Conservation (phyloP, 495 filamentous ascomycete species). For the Penicillium mononematosum region DNA sequence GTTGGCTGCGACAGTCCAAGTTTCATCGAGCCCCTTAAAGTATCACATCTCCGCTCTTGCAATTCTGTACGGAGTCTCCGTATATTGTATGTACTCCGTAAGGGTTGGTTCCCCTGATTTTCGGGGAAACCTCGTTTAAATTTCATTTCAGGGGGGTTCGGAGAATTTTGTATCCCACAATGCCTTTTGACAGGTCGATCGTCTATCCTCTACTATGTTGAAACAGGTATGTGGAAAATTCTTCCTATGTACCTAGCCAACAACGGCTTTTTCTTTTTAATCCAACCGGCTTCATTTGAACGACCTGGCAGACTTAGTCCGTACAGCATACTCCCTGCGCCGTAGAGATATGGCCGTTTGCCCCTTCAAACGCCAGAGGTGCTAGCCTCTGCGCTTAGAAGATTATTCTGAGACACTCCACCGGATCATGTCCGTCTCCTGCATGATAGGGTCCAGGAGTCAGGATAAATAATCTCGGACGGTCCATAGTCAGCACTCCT, state of each 20-base stretch:
- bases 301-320: too few species aligned
- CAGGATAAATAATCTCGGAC: not conserved
- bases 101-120: slow-evolving; percentile 15
- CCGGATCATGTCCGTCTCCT: not conserved
- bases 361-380: not conserved
- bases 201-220: not conserved
- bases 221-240: too few species aligned
- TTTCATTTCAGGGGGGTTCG: not conserved
- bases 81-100: not conserved
- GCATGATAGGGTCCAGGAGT: not conserved
- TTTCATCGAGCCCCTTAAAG: slow-evolving; percentile 30
- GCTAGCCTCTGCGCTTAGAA: not conserved
- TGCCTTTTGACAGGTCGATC: not conserved
- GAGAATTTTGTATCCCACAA: not conserved
- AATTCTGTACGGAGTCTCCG: too few species aligned
- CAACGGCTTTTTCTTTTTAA: not conserved
- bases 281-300: not conserved
- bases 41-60: slow-evolving; percentile 19
- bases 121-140: slow-evolving; percentile 19
- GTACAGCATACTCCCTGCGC: too few species aligned
- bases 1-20: slow-evolving; percentile 35
- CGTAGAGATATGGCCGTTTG: not conserved
- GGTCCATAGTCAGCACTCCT: not conserved
- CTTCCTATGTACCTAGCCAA: not conserved
- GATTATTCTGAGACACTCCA: slow-evolving; percentile 5